A percentile compares a stretch with the other conserved stretches of the same genome.
Evolutionary conservation across 2,329 filamentous ascomycete species (phyloP).

Genomic region (Aplosporella prunicola): DNA sequence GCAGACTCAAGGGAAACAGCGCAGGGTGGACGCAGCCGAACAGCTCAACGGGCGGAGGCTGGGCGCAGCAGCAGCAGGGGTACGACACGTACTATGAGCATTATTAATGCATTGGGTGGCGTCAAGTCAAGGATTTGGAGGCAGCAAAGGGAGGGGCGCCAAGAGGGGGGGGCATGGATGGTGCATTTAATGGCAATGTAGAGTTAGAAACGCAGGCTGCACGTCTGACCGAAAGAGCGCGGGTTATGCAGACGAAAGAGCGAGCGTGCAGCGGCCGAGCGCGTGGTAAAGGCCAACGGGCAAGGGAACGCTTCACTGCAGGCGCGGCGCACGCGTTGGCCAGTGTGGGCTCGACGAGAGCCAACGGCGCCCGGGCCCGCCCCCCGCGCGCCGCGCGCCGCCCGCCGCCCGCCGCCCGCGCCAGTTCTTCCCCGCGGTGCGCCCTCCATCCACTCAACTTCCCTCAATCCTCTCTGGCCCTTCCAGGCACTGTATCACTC

Average conservation of each 20-base stretch:
- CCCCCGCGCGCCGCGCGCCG: not conserved
- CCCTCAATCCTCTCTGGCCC: not conserved
- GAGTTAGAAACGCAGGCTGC: no score
- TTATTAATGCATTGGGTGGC: conserved; percentile 11
- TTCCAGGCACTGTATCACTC: conserved; percentile 6
- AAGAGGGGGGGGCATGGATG: no score
- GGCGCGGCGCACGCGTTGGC: conserved; percentile 1
- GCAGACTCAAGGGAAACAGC: conserved; percentile 31
- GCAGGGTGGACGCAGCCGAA: conserved; percentile 22
- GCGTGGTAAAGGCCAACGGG: conserved; percentile 4
- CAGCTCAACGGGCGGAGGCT: conserved; percentile 22
- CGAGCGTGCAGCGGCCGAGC: conserved; percentile 1
- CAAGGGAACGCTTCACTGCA: not conserved
- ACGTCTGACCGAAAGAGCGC: no score
- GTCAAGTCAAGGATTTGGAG: no score
- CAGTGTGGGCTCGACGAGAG: no score
- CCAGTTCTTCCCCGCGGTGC: not conserved
- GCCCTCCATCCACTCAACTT: not conserved
- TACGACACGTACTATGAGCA: conserved; percentile 32
- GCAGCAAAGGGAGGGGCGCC: no score
- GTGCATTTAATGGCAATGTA: no score
- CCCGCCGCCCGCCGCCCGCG: not conserved
- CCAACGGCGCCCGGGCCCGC: not conserved
- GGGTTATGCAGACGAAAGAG: no score
- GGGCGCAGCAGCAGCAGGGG: conserved; percentile 26